Evolutionary conservation across 345 rosid genomes (phyloP), one percentile per base, ranked within the genome.

Genomic region (Turnera subulata): DNA sequence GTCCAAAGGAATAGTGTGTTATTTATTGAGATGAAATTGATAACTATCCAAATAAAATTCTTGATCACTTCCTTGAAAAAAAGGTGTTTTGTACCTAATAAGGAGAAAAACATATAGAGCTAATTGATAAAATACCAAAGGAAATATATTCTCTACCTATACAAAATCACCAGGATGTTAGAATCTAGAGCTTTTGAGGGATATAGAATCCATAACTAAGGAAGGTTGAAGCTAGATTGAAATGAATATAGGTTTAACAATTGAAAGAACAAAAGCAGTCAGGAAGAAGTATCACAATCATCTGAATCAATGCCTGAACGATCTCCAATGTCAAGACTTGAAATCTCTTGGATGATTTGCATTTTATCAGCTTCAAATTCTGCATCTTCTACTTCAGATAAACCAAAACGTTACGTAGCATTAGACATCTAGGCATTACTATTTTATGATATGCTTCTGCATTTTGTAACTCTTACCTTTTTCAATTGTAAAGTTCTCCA

Each of bases 281-380:
- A 57, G 48, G 59, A 47, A 15, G 42, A 46, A 53, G 33, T 26
- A 56, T 55, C 62, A 51, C 62, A 56, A 1, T 58, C 48, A 2
- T 58, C 66, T 54, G 50, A 26, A 48, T 65, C 74, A 40, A 48
- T 35, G 26, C 58, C 39, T n/a, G 79, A 22, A 13, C 61, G 62
- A 12, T 67, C 73, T 22, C 14, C 39, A 18, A 55, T 49, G 35
- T 73, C 70, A n/a, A 76, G 72, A 24, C 40, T 32, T 0, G 75
- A 66, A 38, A 76, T 73, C 61, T 69, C 75, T 56, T 53, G 35
- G 33, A 73, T 59, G 11, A 76, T 68, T n/a, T 58, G 62, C 6
- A 61, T 58, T 64, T 72, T 76, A 55, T 76, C 81, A 24, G 66
- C 72, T 42, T 72, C 70, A 62, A 76, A 76, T 48, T 73, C 70